Percentiles rank a stretch among this genome's conserved stretches.
phyloP scores from a whole-genome alignment of 2,329 filamentous ascomycete species.

The Coniosporium tulheliwenetii region DNA sequence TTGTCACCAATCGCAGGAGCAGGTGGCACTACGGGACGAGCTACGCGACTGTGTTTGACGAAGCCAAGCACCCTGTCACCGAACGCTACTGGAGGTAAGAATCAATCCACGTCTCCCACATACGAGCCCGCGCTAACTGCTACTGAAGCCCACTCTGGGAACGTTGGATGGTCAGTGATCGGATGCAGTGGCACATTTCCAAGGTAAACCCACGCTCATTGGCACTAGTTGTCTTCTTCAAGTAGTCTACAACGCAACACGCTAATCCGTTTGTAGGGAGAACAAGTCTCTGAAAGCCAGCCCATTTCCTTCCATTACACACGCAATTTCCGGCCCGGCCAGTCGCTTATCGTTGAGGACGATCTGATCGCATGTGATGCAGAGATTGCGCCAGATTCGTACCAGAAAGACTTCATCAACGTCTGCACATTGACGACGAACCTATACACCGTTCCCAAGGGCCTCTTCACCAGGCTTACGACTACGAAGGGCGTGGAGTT shows the following conservation, averaged over 20 bases:
- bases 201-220: conserved; percentile 36
- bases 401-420: conserved; percentile 40
- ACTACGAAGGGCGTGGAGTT: conserved; percentile 70
- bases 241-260: no score
- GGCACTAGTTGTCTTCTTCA: background rate
- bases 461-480: conserved; percentile 57
- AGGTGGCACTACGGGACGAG: conserved; percentile 68
- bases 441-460: conserved; percentile 57
- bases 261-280: conserved; percentile 34
- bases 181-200: conserved; percentile 76
- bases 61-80: conserved; percentile 53
- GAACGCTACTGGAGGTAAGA: conserved; percentile 74
- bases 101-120: no score
- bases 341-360: conserved; percentile 64
- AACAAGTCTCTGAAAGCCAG: conserved; percentile 55
- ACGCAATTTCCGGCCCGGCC: conserved; percentile 65
- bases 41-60: conserved; percentile 69
- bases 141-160: conserved; percentile 52
- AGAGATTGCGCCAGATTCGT: conserved; percentile 44
- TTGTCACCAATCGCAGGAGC: conserved; percentile 60
- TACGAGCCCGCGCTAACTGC: no score
- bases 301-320: conserved; percentile 77
- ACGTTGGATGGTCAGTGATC: conserved; percentile 67
- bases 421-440: conserved; percentile 74
- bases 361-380: conserved; percentile 63